Evolutionary conservation across 805 yeast genomes (phyloP).

Genomic region (Naumovozyma castellii): DNA sequence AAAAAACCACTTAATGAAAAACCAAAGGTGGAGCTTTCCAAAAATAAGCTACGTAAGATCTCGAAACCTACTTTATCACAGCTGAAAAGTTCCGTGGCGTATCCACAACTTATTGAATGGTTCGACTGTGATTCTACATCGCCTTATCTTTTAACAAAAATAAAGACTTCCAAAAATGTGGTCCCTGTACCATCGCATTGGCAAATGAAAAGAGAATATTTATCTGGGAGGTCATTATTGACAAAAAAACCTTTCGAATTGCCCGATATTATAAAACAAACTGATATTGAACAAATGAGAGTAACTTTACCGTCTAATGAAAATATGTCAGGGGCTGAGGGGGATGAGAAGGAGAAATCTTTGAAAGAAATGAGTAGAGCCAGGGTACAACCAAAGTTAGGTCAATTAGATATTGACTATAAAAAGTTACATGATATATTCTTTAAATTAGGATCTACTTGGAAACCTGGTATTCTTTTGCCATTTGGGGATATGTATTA

Average conservation of each 20-base stretch:
- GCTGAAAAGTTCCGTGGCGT: conserved; percentile 48
- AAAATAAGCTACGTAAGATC: conserved; percentile 41
- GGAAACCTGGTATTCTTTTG: conserved; percentile 52
- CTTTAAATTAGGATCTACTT: conserved; percentile 57
- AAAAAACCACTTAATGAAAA: conserved; percentile 9
- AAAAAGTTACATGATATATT: conserved; percentile 76
- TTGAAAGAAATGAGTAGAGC: conserved; percentile 71
- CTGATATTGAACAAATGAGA: conserved; percentile 86
- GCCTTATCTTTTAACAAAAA: conserved; percentile 53
- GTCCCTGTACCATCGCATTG: conserved; percentile 81
- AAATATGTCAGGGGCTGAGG: background rate
- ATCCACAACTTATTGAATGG: conserved; percentile 80
- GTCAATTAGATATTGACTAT: conserved; percentile 77
- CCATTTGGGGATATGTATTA: conserved; percentile 69
- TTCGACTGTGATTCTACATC: conserved; percentile 76
- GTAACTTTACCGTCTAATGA: conserved; percentile 32
- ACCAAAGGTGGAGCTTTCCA: conserved; percentile 23
- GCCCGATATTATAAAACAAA: conserved; percentile 67
- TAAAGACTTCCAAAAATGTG: conserved; percentile 56
- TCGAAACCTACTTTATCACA: conserved; percentile 57
- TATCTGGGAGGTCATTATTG: conserved; percentile 54
- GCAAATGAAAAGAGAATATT: conserved; percentile 67
- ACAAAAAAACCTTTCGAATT: conserved; percentile 66
- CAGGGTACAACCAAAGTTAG: conserved; percentile 82
- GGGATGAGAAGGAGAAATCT: conserved; percentile 34